These are phyloP conservation scores for Arxiozyma bovina DNA, from an alignment of 1,139 yeast genomes.

Conservation along the genomic window DNA sequence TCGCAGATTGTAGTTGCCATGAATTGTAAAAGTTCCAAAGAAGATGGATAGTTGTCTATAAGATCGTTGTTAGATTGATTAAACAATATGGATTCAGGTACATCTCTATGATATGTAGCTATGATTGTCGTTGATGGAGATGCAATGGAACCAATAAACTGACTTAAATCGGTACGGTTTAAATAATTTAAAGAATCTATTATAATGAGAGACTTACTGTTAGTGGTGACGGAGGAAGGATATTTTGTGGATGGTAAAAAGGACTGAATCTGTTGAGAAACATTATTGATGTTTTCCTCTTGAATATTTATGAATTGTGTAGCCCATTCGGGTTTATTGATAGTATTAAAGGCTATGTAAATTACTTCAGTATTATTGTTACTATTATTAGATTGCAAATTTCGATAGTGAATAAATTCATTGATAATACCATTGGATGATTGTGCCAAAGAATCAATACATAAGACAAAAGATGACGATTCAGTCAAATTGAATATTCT, in stretches of 20 bases:
- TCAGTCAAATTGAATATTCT: constrained; percentile 64
- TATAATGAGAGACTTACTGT: constrained; percentile 28
- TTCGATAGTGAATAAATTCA: constrained; percentile 45
- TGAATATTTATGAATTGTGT: constrained; percentile 44
- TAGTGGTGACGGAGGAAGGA: background rate
- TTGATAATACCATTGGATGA: constrained; percentile 47
- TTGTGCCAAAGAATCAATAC: constrained; percentile 64
- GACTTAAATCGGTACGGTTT: constrained; percentile 39
- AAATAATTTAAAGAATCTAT: constrained; percentile 66
- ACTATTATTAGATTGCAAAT: constrained; percentile 8
- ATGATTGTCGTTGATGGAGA: constrained; percentile 47
- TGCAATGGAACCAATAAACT: constrained; percentile 47
- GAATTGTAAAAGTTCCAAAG: constrained; percentile 44
- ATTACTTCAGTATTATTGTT: constrained; percentile 31
- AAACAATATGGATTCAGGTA: constrained; percentile 26
- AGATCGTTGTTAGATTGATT: constrained; percentile 28
- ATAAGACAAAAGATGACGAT: constrained; percentile 58
- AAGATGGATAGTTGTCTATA: constrained; percentile 42
- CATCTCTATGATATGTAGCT: constrained; percentile 49
- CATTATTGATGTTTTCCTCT: constrained; percentile 18
- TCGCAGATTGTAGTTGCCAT: constrained; percentile 68
- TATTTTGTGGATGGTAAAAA: constrained; percentile 18
- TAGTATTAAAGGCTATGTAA: constrained; percentile 58
- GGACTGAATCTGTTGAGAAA: constrained; percentile 28
- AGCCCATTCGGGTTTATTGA: constrained; percentile 43